Evolutionary conservation across 768 basidiomycete genomes (phyloP).

Genomic region (Chalciporus sphaerocephalus): DNA sequence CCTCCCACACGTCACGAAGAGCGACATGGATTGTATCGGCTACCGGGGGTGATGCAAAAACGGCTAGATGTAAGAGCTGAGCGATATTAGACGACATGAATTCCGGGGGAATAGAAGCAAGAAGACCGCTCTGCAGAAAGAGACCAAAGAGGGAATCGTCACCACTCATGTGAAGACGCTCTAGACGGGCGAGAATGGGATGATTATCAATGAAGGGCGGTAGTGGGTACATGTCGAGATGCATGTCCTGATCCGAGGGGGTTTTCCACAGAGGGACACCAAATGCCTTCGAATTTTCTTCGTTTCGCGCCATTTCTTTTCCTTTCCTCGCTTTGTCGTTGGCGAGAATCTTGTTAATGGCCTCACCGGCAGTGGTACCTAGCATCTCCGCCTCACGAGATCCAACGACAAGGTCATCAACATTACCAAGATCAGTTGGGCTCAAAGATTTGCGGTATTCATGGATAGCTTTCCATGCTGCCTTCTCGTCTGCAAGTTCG

Average conservation of each 20-base stretch:
- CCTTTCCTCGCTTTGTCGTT: constrained; percentile 34
- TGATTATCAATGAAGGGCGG: constrained; percentile 15
- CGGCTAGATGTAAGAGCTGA: constrained; percentile 37
- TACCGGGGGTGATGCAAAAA: constrained; percentile 26
- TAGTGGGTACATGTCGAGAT: constrained; percentile 12
- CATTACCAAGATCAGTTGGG: constrained; percentile 9
- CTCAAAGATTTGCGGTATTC: constrained; percentile 21
- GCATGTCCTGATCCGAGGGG: constrained; percentile 18
- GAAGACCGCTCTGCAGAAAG: constrained; percentile 40
- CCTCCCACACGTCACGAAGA: constrained; percentile 34
- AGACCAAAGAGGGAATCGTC: constrained; percentile 36
- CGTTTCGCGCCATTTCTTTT: constrained; percentile 26
- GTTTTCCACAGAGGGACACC: constrained; percentile 34
- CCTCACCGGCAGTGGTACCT: constrained; percentile 35
- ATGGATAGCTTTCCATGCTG: constrained; percentile 37
- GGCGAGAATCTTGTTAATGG: constrained; percentile 42
- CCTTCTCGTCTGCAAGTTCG: constrained; percentile 35
- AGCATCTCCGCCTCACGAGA: constrained; percentile 29
- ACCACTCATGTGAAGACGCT: constrained; percentile 24
- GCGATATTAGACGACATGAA: constrained; percentile 31
- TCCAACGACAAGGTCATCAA: constrained; percentile 36
- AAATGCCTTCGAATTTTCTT: constrained; percentile 13
- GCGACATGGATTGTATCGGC: constrained; percentile 29
- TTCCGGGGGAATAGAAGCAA: constrained; percentile 33
- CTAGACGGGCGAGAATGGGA: constrained; percentile 31